Percentiles rank a stretch among this genome's conserved stretches.
Evolutionary conservation across 192 early-diverging fungal species (phyloP).

Genomic region (Backusella parvicylindrica): DNA sequence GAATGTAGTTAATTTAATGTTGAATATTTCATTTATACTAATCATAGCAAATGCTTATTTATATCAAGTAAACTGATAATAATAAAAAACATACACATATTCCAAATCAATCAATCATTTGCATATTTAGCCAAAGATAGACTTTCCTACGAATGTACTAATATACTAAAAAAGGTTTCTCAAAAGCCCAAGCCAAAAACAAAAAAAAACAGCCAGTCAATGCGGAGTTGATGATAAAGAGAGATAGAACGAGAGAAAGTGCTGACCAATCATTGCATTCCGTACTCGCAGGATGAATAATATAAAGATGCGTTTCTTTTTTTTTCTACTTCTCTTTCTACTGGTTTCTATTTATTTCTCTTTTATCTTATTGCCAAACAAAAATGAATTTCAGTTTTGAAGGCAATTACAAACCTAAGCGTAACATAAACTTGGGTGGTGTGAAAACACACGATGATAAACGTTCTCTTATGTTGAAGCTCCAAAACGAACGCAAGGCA

Average conservation of each 20-base stretch:
- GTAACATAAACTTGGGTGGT: slow-evolving; percentile 84
- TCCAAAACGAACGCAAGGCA: slow-evolving; percentile 66
- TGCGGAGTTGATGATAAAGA: not conserved
- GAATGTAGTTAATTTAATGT: no score
- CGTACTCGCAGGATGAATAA: not conserved
- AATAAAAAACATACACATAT: no score
- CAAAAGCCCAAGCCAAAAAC: no score
- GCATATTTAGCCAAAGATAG: not conserved
- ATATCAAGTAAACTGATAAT: no score
- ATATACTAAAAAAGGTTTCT: no score
- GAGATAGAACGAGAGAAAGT: no score
- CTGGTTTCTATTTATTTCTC: not conserved
- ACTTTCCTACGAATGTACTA: not conserved
- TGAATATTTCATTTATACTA: no score
- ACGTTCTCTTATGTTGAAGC: slow-evolving; percentile 59
- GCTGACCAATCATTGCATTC: not conserved
- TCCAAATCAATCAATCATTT: no score
- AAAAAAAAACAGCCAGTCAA: no score
- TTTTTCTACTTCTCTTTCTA: not conserved
- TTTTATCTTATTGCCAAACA: not conserved
- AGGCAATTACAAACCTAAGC: slow-evolving; percentile 72
- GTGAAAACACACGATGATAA: slow-evolving; percentile 64
- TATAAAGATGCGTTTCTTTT: no score
- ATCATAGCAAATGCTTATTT: no score
- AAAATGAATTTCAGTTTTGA: slow-evolving; percentile 63